Evolutionary conservation across 1,139 yeast species (phyloP).

Genomic region (Sugiyamaella xylanicola): DNA sequence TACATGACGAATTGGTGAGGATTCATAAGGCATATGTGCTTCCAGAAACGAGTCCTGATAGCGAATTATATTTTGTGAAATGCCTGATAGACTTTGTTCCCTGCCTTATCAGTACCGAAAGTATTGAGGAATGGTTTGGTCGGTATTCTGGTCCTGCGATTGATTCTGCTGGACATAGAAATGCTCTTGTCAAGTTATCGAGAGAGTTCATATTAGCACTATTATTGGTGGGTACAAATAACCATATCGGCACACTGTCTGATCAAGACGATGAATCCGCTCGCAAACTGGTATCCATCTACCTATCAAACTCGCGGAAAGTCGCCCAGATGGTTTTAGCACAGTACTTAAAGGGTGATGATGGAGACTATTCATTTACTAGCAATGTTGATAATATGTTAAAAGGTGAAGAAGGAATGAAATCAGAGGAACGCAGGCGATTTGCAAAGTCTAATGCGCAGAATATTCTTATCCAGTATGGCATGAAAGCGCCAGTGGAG

Average conservation of each 20-base stretch:
- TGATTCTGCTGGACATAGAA: constrained; percentile 58
- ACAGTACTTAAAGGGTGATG: constrained; percentile 27
- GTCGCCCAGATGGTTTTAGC: constrained; percentile 30
- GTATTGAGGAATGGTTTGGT: constrained; percentile 54
- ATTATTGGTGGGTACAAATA: constrained; percentile 32
- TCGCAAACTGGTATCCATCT: constrained; percentile 24
- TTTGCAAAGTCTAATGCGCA: constrained; percentile 52
- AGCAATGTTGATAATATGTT: constrained; percentile 4
- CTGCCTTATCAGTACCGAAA: constrained; percentile 46
- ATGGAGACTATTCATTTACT: constrained; percentile 6
- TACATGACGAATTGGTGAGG: constrained; percentile 54
- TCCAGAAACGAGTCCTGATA: constrained; percentile 31
- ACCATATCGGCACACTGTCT: constrained; percentile 28
- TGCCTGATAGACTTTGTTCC: constrained; percentile 48
- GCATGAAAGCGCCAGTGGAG: constrained; percentile 41
- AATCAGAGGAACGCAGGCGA: constrained; percentile 51
- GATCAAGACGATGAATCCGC: constrained; percentile 22
- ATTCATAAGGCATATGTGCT: constrained; percentile 48
- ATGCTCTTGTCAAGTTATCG: constrained; percentile 47
- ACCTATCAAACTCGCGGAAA: constrained; percentile 27
- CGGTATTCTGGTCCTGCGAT: constrained; percentile 58
- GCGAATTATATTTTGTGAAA: constrained; percentile 49
- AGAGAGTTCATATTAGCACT: constrained; percentile 48
- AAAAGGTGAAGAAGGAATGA: constrained; percentile 21
- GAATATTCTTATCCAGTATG: constrained; percentile 48